Evolutionary conservation across 1,139 yeast genomes (phyloP).

Genomic region (Sugiyamaella novakii): DNA sequence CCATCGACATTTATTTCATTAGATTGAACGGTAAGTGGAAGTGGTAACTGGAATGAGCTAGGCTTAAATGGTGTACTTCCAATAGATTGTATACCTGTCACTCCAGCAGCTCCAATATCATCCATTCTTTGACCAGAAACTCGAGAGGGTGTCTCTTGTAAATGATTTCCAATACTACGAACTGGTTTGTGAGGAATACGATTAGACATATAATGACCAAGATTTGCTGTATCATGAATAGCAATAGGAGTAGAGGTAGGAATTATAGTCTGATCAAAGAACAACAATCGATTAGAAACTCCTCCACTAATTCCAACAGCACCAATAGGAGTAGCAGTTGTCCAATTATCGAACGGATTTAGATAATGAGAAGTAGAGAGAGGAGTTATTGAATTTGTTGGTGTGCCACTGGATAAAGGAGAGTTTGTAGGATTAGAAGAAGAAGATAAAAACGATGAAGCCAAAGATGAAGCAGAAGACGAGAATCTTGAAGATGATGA

Average conservation of each 20-base stretch:
- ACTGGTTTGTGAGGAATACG: constrained; percentile 10
- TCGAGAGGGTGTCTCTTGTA: constrained; percentile 17
- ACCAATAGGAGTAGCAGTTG: constrained; percentile 6
- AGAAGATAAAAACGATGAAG: background rate
- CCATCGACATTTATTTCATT: constrained; percentile 2
- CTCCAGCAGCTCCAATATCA: constrained; percentile 8
- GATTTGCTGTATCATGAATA: background rate
- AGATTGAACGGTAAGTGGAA: background rate
- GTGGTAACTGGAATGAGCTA: constrained; percentile 1
- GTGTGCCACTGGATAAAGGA: background rate
- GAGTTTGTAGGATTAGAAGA: constrained; percentile 1
- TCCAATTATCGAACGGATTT: constrained; percentile 11
- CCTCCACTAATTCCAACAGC: constrained; percentile 6
- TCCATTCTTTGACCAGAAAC: background rate
- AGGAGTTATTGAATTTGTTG: background rate
- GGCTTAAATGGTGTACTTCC: background rate
- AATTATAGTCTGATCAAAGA: constrained; percentile 7
- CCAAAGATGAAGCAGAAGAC: constrained; percentile 1
- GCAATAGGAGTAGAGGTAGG: constrained; percentile 10
- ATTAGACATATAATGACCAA: constrained; percentile 2
- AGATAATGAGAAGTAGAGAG: constrained; percentile 6
- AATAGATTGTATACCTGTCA: background rate
- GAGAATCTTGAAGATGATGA: constrained; percentile 1
- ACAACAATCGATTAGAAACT: constrained; percentile 8
- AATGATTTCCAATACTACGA: background rate